Evolutionary conservation across 139 green algal genomes (phyloP), one percentile per base, ranked within the genome.

Genomic region (Tetradesmus obliquus): DNA sequence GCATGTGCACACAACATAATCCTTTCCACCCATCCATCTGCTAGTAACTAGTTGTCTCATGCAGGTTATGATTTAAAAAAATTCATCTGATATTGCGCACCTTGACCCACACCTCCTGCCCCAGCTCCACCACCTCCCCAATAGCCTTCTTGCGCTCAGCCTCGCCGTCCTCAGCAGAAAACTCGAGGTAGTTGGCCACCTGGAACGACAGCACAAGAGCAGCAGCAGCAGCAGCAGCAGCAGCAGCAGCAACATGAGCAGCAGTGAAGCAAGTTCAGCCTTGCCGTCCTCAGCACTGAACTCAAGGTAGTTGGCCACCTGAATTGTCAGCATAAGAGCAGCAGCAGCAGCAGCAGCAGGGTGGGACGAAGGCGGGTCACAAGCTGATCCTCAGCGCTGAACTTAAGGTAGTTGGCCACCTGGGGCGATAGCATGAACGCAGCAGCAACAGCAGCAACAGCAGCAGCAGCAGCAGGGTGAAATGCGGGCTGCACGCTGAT

Each of bases 131-230:
- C 79, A 97, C 94, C 10, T 93, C 94, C 15, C 72, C 71, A 62
- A 98, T 86, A 82, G 95, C 94, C 24, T 93, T 81, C 88, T 97
- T 95, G 88, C 97, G 96, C 20, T 94, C 79, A 89, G 95, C 95
- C 88, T 98, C 96, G 1, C 82, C 76, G 79, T 97, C 95, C 62
- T 98, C 95, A 69, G 91, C 84, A 32, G 22, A 93, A 84, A 96
- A 95, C 19, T 79, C 88, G 22, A 97, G 85, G 86, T 94, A 95
- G 89, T 95, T 94, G 81, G 83, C 93, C 1, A 66, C 57, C 57
- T 66, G 57, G 57, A 87, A 32, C 5, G 19, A 66, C 71, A 79
- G 71, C n/a, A 13, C 22, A 7, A 53, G 74, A 72, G 10, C 60
- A 72, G 10, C 60, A 72, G 32, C 32, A 45, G 32, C 32, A 45